These are phyloP conservation scores for Phyllosticta citribraziliensis DNA, from an alignment of 2,329 filamentous ascomycete genomes.

Conservation along the genomic window DNA sequence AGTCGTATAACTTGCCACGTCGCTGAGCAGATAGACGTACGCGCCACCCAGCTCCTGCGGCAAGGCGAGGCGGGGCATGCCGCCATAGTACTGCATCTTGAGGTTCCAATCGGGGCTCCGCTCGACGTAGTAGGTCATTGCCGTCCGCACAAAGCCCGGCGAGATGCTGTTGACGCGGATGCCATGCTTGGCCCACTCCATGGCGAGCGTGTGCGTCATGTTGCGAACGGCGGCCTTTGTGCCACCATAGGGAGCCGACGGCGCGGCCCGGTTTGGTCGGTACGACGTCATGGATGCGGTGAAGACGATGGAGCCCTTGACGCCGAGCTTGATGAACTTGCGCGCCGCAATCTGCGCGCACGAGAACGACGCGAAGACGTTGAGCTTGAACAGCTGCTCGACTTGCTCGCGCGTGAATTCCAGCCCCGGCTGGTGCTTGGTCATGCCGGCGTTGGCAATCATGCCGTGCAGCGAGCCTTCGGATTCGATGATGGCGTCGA, in stretches of 20 bases:
- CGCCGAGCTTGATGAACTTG: constrained; percentile 34
- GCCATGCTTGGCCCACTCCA: constrained; percentile 25
- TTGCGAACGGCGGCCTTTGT: constrained; percentile 35
- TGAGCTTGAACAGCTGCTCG: constrained; percentile 36
- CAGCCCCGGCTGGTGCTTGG: constrained; percentile 38
- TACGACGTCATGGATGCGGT: constrained; percentile 41
- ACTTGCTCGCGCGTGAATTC: constrained; percentile 33
- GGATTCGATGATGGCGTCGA: constrained; percentile 31
- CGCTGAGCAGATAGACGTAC: constrained; percentile 40
- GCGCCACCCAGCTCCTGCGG: constrained; percentile 42
- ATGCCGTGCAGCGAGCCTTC: constrained; percentile 36
- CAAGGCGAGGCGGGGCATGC: constrained; percentile 42
- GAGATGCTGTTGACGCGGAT: constrained; percentile 24
- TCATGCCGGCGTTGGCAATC: constrained; percentile 33
- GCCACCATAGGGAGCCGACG: constrained; percentile 39
- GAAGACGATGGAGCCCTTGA: constrained; percentile 32
- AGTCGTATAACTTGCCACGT: constrained; percentile 39
- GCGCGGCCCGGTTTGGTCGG: constrained; percentile 41
- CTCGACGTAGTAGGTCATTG: constrained; percentile 42
- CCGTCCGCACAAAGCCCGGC: constrained; percentile 25
- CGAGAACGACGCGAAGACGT: constrained; percentile 38
- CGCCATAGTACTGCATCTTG: constrained; percentile 46
- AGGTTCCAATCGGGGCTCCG: constrained; percentile 41
- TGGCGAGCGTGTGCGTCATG: constrained; percentile 31
- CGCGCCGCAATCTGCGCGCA: constrained; percentile 38